A percentile compares a stretch with the other conserved stretches of the same genome.
These are phyloP conservation scores for Phytophthora lateralis DNA, from an alignment of 352 stramenopile species.

Conservation along the genomic window DNA sequence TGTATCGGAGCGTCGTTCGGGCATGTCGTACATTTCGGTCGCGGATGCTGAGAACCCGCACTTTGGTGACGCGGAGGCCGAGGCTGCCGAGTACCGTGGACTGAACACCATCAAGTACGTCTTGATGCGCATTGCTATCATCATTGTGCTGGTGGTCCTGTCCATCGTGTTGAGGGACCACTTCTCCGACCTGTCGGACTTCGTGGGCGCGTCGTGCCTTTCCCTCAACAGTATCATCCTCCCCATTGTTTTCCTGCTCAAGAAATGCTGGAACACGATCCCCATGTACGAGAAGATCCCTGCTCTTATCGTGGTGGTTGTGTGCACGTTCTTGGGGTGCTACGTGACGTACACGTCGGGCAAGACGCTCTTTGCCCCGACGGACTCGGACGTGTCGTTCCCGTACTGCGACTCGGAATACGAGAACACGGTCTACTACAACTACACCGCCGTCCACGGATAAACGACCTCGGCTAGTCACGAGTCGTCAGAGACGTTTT, in stretches of 20 bases:
- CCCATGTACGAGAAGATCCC: conserved; percentile 48
- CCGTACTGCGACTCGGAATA: conserved; percentile 50
- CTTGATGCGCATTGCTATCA: conserved; percentile 43
- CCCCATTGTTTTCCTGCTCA: conserved; percentile 56
- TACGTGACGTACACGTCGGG: conserved; percentile 51
- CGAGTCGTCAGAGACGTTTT: not conserved
- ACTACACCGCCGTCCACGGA: conserved; percentile 38
- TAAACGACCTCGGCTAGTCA: conserved; percentile 1
- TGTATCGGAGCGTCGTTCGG: conserved; percentile 23
- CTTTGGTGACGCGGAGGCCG: conserved; percentile 32
- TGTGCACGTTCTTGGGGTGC: conserved; percentile 44
- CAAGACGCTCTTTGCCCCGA: conserved; percentile 47
- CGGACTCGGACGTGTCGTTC: conserved; percentile 43
- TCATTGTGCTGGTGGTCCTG: conserved; percentile 40
- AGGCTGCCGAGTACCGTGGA: conserved; percentile 43
- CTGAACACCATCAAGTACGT: conserved; percentile 47
- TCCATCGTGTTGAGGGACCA: conserved; percentile 37
- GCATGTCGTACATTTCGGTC: conserved; percentile 35
- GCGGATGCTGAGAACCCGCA: conserved; percentile 33
- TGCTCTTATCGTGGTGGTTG: conserved; percentile 30
- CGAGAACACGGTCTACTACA: conserved; percentile 52
- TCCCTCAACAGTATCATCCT: conserved; percentile 62
- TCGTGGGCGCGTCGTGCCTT: conserved; percentile 56
- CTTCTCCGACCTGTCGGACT: conserved; percentile 59
- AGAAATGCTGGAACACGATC: conserved; percentile 49